Percentiles rank a stretch among this genome's conserved stretches.
phyloP scores from a whole-genome alignment of 2,329 filamentous ascomycete species.

The Periconia sp. region DNA sequence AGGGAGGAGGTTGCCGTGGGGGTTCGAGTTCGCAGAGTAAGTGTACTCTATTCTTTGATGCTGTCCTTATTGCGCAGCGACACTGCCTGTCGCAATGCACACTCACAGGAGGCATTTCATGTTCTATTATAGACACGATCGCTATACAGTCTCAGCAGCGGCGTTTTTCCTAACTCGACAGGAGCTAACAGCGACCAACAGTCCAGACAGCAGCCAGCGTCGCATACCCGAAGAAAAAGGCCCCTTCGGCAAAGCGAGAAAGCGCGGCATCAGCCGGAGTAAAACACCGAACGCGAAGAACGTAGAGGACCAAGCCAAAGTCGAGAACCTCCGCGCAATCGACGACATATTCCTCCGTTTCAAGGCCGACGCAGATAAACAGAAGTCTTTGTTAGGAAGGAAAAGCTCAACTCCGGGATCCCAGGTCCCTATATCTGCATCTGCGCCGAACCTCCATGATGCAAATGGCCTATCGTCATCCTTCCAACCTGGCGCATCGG shows the following conservation, averaged over 20 bases:
- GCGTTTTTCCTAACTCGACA: no score
- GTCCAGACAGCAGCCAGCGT: conserved; percentile 54
- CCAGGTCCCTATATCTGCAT: conserved; percentile 35
- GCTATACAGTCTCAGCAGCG: no score
- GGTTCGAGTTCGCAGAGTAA: conserved; percentile 66
- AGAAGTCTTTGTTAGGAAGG: conserved; percentile 30
- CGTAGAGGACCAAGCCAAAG: conserved; percentile 59
- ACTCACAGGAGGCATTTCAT: no score
- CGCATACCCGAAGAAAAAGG: conserved; percentile 65
- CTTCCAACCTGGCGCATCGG: conserved; percentile 32
- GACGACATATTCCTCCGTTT: conserved; percentile 54
- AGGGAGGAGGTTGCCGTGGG: conserved; percentile 68
- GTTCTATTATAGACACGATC: no score
- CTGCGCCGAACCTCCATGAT: conserved; percentile 41
- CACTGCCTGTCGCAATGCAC: not conserved
- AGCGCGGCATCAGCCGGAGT: conserved; percentile 54
- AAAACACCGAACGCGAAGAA: conserved; percentile 65
- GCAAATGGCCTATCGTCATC: conserved; percentile 30
- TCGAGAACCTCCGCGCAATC: conserved; percentile 52
- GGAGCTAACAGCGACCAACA: conserved; percentile 25
- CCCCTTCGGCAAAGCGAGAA: conserved; percentile 63
- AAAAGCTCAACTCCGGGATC: conserved; percentile 20
- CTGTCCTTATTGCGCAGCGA: not conserved
- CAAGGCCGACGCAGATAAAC: conserved; percentile 38
- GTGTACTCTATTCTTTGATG: conserved; percentile 28